phyloP scores from a whole-genome alignment of 2,329 filamentous ascomycete genomes.

The Fusarium albidum region DNA sequence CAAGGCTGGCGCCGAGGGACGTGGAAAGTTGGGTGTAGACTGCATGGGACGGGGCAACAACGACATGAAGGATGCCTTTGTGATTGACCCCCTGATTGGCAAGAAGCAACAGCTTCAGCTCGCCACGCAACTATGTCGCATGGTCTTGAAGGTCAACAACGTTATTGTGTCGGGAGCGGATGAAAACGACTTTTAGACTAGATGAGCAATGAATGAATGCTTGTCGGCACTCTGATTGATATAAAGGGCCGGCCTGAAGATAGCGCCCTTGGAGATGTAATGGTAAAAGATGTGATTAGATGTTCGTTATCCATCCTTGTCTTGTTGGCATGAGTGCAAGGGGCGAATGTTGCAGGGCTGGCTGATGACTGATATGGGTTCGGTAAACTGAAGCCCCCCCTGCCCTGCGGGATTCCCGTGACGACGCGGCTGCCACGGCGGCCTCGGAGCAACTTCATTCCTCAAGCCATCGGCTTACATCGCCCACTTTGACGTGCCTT shows the following conservation, averaged over 20 bases:
- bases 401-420: constrained; percentile 1
- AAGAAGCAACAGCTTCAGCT: constrained; percentile 97
- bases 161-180: constrained; percentile 91
- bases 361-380: no score
- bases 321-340: neutral
- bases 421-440: no score
- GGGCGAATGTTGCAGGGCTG: neutral
- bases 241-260: constrained; percentile 30
- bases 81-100: constrained; percentile 97
- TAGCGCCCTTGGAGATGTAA: constrained; percentile 31
- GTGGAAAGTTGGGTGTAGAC: constrained; percentile 85
- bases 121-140: constrained; percentile 95
- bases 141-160: constrained; percentile 98
- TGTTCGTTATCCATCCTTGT: neutral
- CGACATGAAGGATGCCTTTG: constrained; percentile 97
- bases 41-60: constrained; percentile 97
- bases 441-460: constrained; percentile 15
- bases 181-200: constrained; percentile 81
- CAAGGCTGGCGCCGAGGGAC: constrained; percentile 65
- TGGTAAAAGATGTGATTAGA: constrained; percentile 27
- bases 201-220: constrained; percentile 36
- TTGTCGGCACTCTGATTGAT: constrained; percentile 34
- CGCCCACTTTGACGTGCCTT: neutral
- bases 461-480: constrained; percentile 17
- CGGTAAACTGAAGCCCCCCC: constrained; percentile 5